Evolutionary conservation across 805 yeast species (phyloP).

Genomic region (Saccharomyces cerevisiae): DNA sequence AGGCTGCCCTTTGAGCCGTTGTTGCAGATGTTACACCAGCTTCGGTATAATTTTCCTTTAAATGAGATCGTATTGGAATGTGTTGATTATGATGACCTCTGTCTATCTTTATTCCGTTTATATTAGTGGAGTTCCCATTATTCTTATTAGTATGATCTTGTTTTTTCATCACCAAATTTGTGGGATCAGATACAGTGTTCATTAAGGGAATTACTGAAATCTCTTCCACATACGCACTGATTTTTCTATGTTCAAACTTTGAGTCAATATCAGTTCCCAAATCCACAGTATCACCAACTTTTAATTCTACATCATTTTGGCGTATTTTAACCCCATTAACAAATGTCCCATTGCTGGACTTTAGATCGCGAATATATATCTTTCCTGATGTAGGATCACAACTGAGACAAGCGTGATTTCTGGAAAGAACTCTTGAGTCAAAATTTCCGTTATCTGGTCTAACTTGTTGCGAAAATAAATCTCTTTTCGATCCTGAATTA

Average conservation of each 20-base stretch:
- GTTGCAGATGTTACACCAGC: constrained; percentile 7
- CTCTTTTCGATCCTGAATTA: constrained; percentile 13
- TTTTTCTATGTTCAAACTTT: constrained; percentile 68
- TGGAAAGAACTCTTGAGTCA: constrained; percentile 83
- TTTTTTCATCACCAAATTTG: background rate
- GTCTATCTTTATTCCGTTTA: background rate
- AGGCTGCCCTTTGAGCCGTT: constrained; percentile 30
- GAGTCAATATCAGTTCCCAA: constrained; percentile 80
- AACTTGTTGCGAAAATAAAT: constrained; percentile 36
- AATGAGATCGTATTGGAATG: background rate
- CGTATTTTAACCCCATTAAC: constrained; percentile 67
- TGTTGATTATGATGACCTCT: background rate
- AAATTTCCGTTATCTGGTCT: constrained; percentile 79
- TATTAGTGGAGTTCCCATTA: background rate
- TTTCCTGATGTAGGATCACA: constrained; percentile 57
- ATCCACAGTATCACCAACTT: constrained; percentile 81
- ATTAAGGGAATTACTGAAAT: constrained; percentile 44
- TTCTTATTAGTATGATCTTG: background rate
- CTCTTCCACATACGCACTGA: constrained; percentile 73
- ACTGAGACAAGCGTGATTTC: constrained; percentile 90
- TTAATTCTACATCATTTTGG: constrained; percentile 48
- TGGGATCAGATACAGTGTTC: constrained; percentile 6
- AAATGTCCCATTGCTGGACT: constrained; percentile 91
- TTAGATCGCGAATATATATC: constrained; percentile 74
- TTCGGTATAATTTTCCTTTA: background rate